A percentile compares a stretch with the other conserved stretches of the same genome.
These are phyloP conservation scores for Liquidambar formosana DNA, from an alignment of 164 flowering plant genomes.

Conservation along the genomic window DNA sequence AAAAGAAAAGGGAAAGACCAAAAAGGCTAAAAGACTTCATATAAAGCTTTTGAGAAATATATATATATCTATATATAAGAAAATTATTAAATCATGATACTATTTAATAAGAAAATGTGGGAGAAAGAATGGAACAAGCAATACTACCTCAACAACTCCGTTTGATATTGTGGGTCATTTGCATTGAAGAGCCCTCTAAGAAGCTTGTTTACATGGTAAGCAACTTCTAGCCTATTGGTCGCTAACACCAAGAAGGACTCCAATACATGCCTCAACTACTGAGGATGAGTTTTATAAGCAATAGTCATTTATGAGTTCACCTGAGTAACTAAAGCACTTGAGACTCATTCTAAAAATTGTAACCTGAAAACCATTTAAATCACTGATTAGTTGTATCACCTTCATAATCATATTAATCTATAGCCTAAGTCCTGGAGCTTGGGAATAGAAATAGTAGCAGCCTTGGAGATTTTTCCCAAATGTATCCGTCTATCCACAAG, in stretches of 20 bases:
- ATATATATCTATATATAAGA: too few relatives aligned
- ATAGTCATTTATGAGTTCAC: conserved; percentile 1
- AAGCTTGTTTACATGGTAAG: background rate
- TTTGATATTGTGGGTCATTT: background rate
- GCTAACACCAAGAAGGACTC: background rate
- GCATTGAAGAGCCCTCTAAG: too few relatives aligned
- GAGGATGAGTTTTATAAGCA: background rate
- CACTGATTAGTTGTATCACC: background rate
- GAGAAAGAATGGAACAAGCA: background rate
- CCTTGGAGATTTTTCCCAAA: background rate
- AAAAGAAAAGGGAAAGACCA: too few relatives aligned
- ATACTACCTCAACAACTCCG: background rate
- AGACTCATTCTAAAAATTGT: conserved; percentile 1
- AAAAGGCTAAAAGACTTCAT: background rate
- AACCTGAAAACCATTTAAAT: background rate
- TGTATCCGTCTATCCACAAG: background rate
- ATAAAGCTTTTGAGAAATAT: too few relatives aligned
- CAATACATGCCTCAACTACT: background rate
- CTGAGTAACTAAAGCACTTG: background rate
- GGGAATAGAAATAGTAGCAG: background rate
- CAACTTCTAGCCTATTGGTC: background rate
- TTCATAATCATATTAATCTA: background rate
- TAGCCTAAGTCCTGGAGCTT: background rate
- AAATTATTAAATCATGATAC: background rate
- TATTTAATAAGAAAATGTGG: background rate